Evolutionary conservation across 2,329 filamentous ascomycete species (phyloP).

Genomic region (Aspergillus puulaauensis): DNA sequence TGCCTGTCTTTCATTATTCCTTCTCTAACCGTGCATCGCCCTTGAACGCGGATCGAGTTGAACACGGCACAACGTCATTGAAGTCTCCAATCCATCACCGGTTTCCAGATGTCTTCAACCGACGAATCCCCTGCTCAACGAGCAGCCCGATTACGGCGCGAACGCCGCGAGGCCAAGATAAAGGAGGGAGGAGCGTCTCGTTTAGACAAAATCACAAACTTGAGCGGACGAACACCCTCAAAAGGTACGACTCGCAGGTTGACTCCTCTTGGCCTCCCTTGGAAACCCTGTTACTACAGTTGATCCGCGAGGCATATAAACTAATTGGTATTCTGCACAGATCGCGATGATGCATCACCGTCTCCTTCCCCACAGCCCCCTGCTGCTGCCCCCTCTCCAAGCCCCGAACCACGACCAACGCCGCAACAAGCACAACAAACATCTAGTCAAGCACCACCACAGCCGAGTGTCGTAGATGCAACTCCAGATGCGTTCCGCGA

Average conservation of each 20-base stretch:
- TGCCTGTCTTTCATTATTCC: not conserved
- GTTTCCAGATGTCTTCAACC: constrained; percentile 30
- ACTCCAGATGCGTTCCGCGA: constrained; percentile 35
- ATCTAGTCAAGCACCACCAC: constrained; percentile 1
- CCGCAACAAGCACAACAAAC: constrained; percentile 15
- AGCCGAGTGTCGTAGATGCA: constrained; percentile 20
- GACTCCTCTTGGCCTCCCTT: not conserved
- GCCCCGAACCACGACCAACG: constrained; percentile 6
- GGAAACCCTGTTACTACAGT: not conserved
- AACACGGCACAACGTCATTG: constrained; percentile 7
- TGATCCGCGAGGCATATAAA: not conserved
- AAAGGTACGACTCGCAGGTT: constrained; percentile 27
- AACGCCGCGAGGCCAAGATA: constrained; percentile 64
- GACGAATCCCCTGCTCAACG: constrained; percentile 49
- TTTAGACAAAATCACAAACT: constrained; percentile 61
- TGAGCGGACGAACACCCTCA: constrained; percentile 54
- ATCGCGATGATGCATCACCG: constrained; percentile 25
- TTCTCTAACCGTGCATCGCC: not conserved
- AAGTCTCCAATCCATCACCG: not conserved
- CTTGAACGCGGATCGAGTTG: not conserved
- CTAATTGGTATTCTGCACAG: constrained; percentile 20
- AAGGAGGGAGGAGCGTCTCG: constrained; percentile 57
- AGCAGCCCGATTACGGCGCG: constrained; percentile 61
- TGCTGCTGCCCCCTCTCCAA: constrained; percentile 14
- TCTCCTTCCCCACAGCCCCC: constrained; percentile 29